Percentiles rank a stretch among this genome's conserved stretches.
These are phyloP conservation scores for Calocera viscosa DNA, from an alignment of 768 basidiomycete genomes.

Conservation along the genomic window DNA sequence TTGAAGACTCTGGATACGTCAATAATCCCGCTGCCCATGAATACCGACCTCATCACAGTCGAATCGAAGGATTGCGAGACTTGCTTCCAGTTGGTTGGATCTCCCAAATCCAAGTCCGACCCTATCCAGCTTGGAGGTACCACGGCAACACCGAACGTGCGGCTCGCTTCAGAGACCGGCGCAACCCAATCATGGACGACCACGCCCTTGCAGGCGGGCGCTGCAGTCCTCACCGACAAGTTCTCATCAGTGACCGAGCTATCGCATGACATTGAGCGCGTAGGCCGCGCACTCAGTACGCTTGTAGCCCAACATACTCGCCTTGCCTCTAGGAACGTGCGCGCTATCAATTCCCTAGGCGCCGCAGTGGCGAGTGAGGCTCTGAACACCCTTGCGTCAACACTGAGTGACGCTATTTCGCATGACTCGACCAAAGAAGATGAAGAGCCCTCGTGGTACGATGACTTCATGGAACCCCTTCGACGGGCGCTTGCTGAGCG, in stretches of 20 bases:
- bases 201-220: neutral
- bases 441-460: neutral
- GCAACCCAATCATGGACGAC: neutral
- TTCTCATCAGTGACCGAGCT: neutral
- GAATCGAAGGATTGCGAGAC: neutral
- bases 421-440: neutral
- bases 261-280: neutral
- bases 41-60: neutral
- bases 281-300: neutral
- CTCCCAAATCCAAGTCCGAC: neutral
- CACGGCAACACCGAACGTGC: neutral
- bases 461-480: neutral
- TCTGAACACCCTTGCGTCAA: neutral
- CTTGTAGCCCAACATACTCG: neutral
- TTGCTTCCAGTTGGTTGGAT: conserved; percentile 5
- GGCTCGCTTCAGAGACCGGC: neutral
- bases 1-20: neutral
- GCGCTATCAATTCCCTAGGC: neutral
- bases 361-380: neutral
- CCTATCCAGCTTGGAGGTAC: neutral
- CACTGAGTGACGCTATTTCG: neutral
- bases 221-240: neutral
- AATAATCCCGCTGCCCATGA: neutral
- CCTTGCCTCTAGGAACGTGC: neutral
- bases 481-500: neutral